Evolutionary conservation across 768 basidiomycete genomes (phyloP).

Genomic region (Termitomyces heimii): DNA sequence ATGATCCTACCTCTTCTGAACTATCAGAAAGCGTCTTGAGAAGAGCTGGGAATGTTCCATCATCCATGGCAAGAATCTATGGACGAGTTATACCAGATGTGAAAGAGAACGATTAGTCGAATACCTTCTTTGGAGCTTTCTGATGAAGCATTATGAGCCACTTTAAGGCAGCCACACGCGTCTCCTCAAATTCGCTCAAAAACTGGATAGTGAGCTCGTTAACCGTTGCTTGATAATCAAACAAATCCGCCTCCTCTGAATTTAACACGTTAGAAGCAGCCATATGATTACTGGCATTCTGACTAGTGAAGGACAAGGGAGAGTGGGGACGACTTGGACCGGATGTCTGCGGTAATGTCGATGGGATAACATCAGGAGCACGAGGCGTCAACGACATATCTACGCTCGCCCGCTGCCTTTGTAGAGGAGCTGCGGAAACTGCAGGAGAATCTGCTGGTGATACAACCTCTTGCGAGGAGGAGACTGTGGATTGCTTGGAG

Average conservation of each 20-base stretch:
- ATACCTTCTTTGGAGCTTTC: conserved; percentile 92
- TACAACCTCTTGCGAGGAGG: conserved; percentile 38
- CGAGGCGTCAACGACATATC: conserved; percentile 36
- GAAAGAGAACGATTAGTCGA: neutral
- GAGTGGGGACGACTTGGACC: conserved; percentile 58
- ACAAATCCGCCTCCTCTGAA: conserved; percentile 58
- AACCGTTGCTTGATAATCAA: conserved; percentile 92
- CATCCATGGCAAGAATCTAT: conserved; percentile 92
- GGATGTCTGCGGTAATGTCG: conserved; percentile 12
- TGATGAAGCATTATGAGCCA: conserved; percentile 99
- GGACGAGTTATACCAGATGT: neutral
- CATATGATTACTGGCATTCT: conserved; percentile 27
- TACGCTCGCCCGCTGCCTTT: conserved; percentile 21
- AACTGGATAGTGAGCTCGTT: conserved; percentile 92
- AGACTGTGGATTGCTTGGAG: conserved; percentile 46
- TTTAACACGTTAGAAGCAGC: conserved; percentile 15
- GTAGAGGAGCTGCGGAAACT: conserved; percentile 14
- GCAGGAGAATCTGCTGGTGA: conserved; percentile 30
- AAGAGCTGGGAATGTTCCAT: conserved; percentile 93
- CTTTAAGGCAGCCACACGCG: conserved; percentile 89
- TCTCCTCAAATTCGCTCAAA: conserved; percentile 94
- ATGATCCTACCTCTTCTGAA: conserved; percentile 74
- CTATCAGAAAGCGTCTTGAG: conserved; percentile 95
- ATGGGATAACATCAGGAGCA: conserved; percentile 24
- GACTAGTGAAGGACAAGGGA: conserved; percentile 43